Evolutionary conservation across 2,329 filamentous ascomycete species (phyloP), one percentile per base, ranked within the genome.

Genomic region (Calycina marina): DNA sequence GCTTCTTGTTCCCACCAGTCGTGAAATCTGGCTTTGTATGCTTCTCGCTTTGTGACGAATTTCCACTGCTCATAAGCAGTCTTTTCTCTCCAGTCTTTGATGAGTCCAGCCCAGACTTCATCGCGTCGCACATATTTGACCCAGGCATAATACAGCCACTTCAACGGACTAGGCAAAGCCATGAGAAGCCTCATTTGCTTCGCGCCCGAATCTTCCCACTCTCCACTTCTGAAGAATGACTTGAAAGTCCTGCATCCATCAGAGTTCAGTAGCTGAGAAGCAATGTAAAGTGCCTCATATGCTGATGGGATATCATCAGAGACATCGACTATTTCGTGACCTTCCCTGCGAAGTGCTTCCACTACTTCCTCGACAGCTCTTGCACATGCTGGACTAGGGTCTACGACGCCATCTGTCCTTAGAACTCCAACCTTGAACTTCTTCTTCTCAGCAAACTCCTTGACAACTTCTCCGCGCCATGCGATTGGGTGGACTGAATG

Each of bases 91-190:
- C 82, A 93, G 46, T 77, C 63, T 26, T 67, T 65, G 28, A 94
- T 59, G 4, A 94, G 57, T 0, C 73, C 77, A 0, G 85, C 84
- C 80, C 84, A 93, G 30, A 86, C 57, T 1, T 61, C 54, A 52
- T 94, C 85, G 8, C 73, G 60, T 33, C 74, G 71, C 40, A 94
- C 61, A 53, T 93, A 92, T 48, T 77, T 78, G n/a, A 90, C 77
- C 68, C 80, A 94, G 4, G 85, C 69, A 52, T 85, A 90, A 60
- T 93, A 83, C n/a, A 90, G 48, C 53, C 79, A 92, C 52, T 84
- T 83, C 44, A 93, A 50, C 4, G 78, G 72, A 5, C 73, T 61
- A 10, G 83, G 78, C 10, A 93, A 66, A 25, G 62, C 63, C 61
- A 85, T 83, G 50, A 86, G 74, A 45, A 67, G 72, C 32, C 69